Percentiles rank a stretch among this genome's conserved stretches.
These are phyloP conservation scores for Rugonectria rugulosa DNA, from an alignment of 2,329 filamentous ascomycete species.

Conservation along the genomic window DNA sequence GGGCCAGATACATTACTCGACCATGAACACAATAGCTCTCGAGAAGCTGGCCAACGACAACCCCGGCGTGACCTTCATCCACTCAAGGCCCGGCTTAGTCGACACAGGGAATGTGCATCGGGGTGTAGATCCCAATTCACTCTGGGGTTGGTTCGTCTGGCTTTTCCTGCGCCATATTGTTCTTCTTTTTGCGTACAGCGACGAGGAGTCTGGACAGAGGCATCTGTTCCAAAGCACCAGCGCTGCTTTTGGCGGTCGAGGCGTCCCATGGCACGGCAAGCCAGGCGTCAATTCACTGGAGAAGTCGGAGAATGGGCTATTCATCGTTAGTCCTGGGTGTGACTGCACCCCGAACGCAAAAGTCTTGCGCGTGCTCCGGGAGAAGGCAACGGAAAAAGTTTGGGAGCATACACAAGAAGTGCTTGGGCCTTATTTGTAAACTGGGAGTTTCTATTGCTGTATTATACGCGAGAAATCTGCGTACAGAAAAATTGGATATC, in stretches of 20 bases:
- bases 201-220: conserved; percentile 45
- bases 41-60: conserved; percentile 35
- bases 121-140: conserved; percentile 36
- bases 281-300: conserved; percentile 40
- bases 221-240: conserved; percentile 47
- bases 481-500: too few species aligned
- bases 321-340: conserved; percentile 44
- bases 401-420: conserved; percentile 46
- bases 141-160: conserved; percentile 42
- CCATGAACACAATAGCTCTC: conserved; percentile 36
- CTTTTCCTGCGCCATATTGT: conserved; percentile 44
- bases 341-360: conserved; percentile 43
- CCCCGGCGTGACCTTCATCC: conserved; percentile 37
- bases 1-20: conserved; percentile 39
- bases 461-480: too few species aligned
- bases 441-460: too few species aligned
- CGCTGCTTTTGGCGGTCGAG: conserved; percentile 45
- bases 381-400: conserved; percentile 39
- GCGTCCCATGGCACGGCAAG: conserved; percentile 42
- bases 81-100: conserved; percentile 41
- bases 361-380: conserved; percentile 38
- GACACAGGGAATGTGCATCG: conserved; percentile 39
- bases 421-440: conserved; percentile 30
- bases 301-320: conserved; percentile 40
- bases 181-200: conserved; percentile 34